Base-by-base conservation (phyloP, 371 early-diverging fungal species). In the Phascolomyces articulosus region DNA sequence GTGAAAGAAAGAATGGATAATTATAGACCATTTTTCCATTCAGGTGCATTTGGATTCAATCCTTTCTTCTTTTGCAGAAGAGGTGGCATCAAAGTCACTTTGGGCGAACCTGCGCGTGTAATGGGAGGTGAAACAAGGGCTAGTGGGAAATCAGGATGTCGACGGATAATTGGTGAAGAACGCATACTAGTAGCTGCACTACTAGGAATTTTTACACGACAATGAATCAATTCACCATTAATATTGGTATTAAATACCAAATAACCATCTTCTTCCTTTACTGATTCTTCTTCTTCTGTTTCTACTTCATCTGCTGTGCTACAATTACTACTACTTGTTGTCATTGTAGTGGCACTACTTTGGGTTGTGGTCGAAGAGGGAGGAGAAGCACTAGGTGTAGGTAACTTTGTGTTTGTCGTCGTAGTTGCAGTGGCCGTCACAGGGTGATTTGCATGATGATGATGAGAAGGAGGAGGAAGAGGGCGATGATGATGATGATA, bases 41-140 rank as follows among this genome's bases (percentile, higher is more conserved):
- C 76, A 61, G 76, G 73, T 27, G 77, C 77, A 63, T 76, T 66
- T 58, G 73, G 73, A 62, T 76, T 76, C 54, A 76, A 66, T 40
- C 73, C 77, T 55, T 69, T 75, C 40, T 67, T 75, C 53, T 63
- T 53, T 31, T 62, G 48, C 31, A 49, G 55, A 53, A 67, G 72
- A 41, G 65, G 66, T 28, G 69, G 55, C 16, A 53, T 58, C 28
- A 69, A 20, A 7, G 41, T 24, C 0, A n/a, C 40, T 4, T 23
- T 38, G 8, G 58, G 63, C 26, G 63, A 55, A 41, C 58, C 55
- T 49, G 63, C 51, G 24, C 64, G 55, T 16, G 58, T 64, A 24
- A 65, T 63, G 58, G 71, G 74, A 38, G 71, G 71, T 24, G 71
- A 62, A 11, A 48, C 63, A 15, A 69, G 51, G 47, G 64, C 58